These are phyloP conservation scores for Xylariaceae sp. DNA, from an alignment of 2,329 filamentous ascomycete species.

Conservation along the genomic window DNA sequence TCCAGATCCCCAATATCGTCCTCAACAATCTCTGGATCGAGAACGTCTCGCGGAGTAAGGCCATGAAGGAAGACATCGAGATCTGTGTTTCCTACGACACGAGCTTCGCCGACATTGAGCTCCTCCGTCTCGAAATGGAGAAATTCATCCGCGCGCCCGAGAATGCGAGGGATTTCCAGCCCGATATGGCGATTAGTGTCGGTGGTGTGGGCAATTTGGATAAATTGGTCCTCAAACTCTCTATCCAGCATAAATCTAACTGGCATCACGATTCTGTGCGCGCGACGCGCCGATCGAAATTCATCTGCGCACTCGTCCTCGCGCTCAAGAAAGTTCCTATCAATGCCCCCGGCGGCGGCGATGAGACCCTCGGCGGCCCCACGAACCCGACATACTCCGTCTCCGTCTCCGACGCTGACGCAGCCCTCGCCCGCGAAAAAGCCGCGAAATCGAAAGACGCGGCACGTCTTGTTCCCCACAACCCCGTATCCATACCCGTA, in stretches of 20 bases:
- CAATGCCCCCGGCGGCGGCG: constrained; percentile 69
- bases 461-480: constrained; percentile 56
- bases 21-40: constrained; percentile 93
- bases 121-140: constrained; percentile 78
- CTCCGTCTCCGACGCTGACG: constrained; percentile 63
- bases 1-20: constrained; percentile 83
- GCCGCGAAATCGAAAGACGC: constrained; percentile 57
- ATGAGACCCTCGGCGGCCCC: constrained; percentile 55
- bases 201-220: constrained; percentile 77
- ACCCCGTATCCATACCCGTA: no score
- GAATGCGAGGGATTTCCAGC: constrained; percentile 86
- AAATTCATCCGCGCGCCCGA: constrained; percentile 76
- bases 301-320: constrained; percentile 87
- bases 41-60: constrained; percentile 83
- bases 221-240: constrained; percentile 76
- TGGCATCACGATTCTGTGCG: constrained; percentile 84
- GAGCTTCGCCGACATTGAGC: constrained; percentile 80
- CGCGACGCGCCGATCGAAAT: constrained; percentile 79
- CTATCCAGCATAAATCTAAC: constrained; percentile 88
- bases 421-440: constrained; percentile 56
- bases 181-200: constrained; percentile 74
- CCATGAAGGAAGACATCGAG: constrained; percentile 81
- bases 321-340: constrained; percentile 86
- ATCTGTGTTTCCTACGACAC: constrained; percentile 83
- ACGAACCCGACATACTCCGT: constrained; percentile 80